phyloP scores from a whole-genome alignment of 306 rosid species.

The Cicer pinnatifidum region DNA sequence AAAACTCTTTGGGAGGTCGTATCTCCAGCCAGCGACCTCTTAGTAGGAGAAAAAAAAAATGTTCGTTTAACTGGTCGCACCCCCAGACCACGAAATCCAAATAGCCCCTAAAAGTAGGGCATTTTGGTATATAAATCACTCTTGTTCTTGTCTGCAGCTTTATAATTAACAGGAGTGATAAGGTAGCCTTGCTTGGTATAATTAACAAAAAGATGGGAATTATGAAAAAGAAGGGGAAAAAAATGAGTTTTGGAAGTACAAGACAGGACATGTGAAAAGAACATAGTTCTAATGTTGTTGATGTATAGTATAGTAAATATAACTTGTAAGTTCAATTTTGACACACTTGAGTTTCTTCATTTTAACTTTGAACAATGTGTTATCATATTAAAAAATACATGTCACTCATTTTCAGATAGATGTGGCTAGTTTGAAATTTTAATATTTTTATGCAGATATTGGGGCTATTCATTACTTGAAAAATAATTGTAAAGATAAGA shows the following conservation, averaged over 20 bases:
- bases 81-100: too few species aligned
- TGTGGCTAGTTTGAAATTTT: constrained; percentile 27
- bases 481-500: background rate
- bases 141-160: too few species aligned
- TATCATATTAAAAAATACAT: background rate
- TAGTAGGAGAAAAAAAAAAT: too few species aligned
- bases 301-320: background rate
- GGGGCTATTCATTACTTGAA: background rate
- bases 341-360: constrained; percentile 32
- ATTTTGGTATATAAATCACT: too few species aligned
- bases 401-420: constrained; percentile 4
- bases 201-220: constrained; percentile 63
- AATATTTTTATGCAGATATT: background rate
- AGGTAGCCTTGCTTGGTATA: constrained; percentile 62
- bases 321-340: constrained; percentile 39
- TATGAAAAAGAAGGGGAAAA: constrained; percentile 64
- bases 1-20: too few species aligned
- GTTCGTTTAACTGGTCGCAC: too few species aligned
- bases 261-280: constrained; percentile 50
- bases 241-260: constrained; percentile 91
- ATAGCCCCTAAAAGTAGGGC: too few species aligned
- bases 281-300: constrained; percentile 32
- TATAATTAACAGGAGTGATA: constrained; percentile 63
- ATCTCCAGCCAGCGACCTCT: too few species aligned
- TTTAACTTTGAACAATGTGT: constrained; percentile 19